Evolutionary conservation across 768 basidiomycete species (phyloP).

Genomic region (Lactarius tabidus): DNA sequence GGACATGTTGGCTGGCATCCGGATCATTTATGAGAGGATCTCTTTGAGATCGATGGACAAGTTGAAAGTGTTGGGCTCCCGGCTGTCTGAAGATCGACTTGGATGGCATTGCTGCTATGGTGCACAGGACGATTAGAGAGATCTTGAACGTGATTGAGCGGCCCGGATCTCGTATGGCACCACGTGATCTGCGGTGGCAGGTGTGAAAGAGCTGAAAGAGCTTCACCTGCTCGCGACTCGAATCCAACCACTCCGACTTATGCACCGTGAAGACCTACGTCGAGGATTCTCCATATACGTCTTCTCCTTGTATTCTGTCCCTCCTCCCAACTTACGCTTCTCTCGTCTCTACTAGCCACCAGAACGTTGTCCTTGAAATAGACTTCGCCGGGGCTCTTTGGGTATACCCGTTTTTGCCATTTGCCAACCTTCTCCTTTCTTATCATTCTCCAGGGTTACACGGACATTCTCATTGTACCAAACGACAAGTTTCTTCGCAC

Average conservation of each 20-base stretch:
- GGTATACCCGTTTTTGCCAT: constrained; percentile 45
- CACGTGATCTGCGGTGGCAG: constrained; percentile 9
- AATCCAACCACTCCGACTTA: constrained; percentile 31
- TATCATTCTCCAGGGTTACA: constrained; percentile 65
- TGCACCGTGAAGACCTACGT: constrained; percentile 74
- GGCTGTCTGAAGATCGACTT: constrained; percentile 90
- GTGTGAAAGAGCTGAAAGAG: neutral
- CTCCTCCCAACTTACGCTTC: constrained; percentile 39
- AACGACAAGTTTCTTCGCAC: constrained; percentile 74
- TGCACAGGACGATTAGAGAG: neutral
- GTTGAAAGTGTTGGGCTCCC: constrained; percentile 89
- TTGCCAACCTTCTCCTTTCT: constrained; percentile 17
- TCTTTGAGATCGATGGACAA: constrained; percentile 92
- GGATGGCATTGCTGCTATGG: constrained; percentile 50
- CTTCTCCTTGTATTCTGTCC: constrained; percentile 31
- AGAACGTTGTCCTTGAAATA: constrained; percentile 92
- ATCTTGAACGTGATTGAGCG: neutral
- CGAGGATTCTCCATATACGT: constrained; percentile 92
- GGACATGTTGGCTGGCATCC: constrained; percentile 82
- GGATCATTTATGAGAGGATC: constrained; percentile 95
- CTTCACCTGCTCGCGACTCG: neutral
- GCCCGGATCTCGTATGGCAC: neutral
- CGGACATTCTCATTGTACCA: constrained; percentile 86
- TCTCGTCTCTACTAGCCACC: constrained; percentile 80
- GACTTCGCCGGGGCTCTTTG: constrained; percentile 86